Percentiles rank a stretch among this genome's conserved stretches.
phyloP scores from a whole-genome alignment of 192 early-diverging fungal genomes.

The Funneliformis geosporum region DNA sequence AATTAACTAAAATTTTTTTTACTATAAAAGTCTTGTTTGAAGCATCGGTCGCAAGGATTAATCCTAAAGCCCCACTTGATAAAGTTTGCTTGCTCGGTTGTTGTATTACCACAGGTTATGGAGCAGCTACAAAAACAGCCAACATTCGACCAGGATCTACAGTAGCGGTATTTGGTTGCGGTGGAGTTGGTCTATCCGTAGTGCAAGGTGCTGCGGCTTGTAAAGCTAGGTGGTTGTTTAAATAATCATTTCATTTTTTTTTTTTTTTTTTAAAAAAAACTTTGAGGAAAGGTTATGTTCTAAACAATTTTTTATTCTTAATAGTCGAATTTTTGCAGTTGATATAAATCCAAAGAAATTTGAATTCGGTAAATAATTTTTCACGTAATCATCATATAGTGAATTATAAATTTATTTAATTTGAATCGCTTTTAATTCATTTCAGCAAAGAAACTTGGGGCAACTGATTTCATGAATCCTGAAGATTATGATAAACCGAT shows the following conservation, averaged over 20 bases:
- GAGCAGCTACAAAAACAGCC: slow-evolving; percentile 91
- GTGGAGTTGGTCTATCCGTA: slow-evolving; percentile 90
- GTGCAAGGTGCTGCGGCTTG: slow-evolving; percentile 79
- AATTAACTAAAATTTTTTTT: no score
- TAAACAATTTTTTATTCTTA: no score
- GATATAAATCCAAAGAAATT: slow-evolving; percentile 86
- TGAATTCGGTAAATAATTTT: slow-evolving; percentile 48
- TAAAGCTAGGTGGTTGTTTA: slow-evolving; percentile 41
- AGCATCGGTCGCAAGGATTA: slow-evolving; percentile 89
- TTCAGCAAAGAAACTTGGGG: slow-evolving; percentile 64
- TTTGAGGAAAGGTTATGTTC: no score
- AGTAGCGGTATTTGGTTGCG: slow-evolving; percentile 93
- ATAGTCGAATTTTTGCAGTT: slow-evolving; percentile 80
- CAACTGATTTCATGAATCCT: slow-evolving; percentile 90
- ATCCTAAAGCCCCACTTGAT: slow-evolving; percentile 74
- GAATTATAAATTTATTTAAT: slow-evolving; percentile 33
- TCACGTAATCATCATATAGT: not conserved
- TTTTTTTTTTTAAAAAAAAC: no score
- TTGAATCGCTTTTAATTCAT: not conserved
- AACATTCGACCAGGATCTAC: slow-evolving; percentile 78
- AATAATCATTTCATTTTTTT: no score
- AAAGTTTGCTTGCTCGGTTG: slow-evolving; percentile 93
- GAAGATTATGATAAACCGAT: slow-evolving; percentile 78
- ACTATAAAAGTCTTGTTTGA: slow-evolving; percentile 72
- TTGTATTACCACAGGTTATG: slow-evolving; percentile 91